These are phyloP conservation scores for Colletotrichum gigasporum DNA, from an alignment of 2,329 filamentous ascomycete species.

Conservation along the genomic window DNA sequence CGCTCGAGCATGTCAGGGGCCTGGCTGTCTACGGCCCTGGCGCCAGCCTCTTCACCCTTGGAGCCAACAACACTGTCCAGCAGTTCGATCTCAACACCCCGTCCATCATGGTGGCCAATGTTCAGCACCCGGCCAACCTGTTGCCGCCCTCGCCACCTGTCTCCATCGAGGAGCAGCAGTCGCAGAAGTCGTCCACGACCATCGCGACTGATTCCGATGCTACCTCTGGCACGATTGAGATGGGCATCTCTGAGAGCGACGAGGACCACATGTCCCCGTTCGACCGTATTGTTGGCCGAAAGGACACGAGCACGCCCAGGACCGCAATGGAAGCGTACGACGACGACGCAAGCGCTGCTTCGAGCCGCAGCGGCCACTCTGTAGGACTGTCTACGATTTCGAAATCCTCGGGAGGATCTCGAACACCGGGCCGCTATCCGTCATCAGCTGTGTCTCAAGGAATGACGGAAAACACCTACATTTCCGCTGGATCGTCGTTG, in stretches of 20 bases:
- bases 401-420: conserved; percentile 64
- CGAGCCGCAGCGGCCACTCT: conserved; percentile 58
- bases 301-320: conserved; percentile 68
- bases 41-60: conserved; percentile 91
- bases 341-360: conserved; percentile 70
- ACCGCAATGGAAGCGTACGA: conserved; percentile 61
- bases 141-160: conserved; percentile 85
- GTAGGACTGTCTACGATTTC: conserved; percentile 66
- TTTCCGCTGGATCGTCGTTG: conserved; percentile 72
- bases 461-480: conserved; percentile 72
- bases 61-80: conserved; percentile 87
- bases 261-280: conserved; percentile 81
- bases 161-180: conserved; percentile 76
- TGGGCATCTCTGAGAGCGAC: conserved; percentile 76
- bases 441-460: conserved; percentile 62
- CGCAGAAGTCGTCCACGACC: conserved; percentile 58
- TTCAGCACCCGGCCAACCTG: conserved; percentile 84
- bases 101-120: conserved; percentile 82
- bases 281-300: conserved; percentile 78
- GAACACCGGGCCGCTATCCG: conserved; percentile 58
- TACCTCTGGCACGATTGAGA: conserved; percentile 64
- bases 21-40: conserved; percentile 90
- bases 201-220: conserved; percentile 62
- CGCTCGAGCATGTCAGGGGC: conserved; percentile 81
- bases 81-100: conserved; percentile 94